Conservation (phyloP, 371 early-diverging fungal species). For the Zancudomyces culisetae region DNA sequence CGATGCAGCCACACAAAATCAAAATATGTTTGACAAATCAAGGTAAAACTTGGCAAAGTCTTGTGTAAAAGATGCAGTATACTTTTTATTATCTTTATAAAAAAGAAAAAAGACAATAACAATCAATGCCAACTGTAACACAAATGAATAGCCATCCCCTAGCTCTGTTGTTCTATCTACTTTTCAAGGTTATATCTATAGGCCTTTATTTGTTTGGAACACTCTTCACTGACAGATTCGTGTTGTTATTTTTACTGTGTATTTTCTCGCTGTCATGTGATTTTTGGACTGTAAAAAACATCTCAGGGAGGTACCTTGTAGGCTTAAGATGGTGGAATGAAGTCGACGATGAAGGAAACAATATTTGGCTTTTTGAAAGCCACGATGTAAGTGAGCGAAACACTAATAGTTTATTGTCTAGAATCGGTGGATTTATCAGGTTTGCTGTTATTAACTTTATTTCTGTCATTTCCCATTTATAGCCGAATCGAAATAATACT, state of each 20-base stretch:
- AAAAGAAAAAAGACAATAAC: not conserved
- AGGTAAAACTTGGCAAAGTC: not conserved
- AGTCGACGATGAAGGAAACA: constrained; percentile 77
- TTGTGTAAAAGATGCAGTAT: not conserved
- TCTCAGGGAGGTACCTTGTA: constrained; percentile 84
- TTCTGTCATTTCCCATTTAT: no score
- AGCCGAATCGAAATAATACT: constrained; percentile 43
- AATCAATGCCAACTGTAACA: constrained; percentile 11
- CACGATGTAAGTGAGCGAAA: constrained; percentile 31
- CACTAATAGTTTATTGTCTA: no score
- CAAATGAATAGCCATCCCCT: constrained; percentile 58
- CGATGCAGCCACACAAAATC: not conserved
- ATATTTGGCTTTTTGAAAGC: constrained; percentile 88
- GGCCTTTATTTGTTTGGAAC: constrained; percentile 63
- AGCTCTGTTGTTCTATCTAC: constrained; percentile 73
- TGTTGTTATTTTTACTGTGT: constrained; percentile 77
- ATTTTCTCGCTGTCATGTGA: constrained; percentile 82
- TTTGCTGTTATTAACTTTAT: no score
- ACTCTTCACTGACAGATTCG: constrained; percentile 57
- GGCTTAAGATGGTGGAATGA: constrained; percentile 98
- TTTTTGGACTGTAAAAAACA: constrained; percentile 97
- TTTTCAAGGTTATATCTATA: constrained; percentile 64
- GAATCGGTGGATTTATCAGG: no score
- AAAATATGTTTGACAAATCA: not conserved
- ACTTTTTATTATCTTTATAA: not conserved